These are phyloP conservation scores for Salicornia ramosissima DNA, from an alignment of 148 eudicot species.

Conservation along the genomic window DNA sequence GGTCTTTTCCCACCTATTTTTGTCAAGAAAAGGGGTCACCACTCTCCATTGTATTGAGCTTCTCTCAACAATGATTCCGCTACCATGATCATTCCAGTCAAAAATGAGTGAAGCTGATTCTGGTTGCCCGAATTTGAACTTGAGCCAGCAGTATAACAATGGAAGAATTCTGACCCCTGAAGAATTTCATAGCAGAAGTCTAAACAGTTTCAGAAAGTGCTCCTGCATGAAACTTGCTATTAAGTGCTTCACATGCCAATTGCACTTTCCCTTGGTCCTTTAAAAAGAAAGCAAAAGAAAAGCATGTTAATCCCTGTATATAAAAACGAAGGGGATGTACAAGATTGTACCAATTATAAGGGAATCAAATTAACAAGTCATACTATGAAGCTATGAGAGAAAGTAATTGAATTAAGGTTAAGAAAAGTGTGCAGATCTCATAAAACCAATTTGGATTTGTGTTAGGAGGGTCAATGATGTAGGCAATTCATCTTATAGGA, in stretches of 20 bases:
- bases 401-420: too few species aligned
- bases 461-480: too few species aligned
- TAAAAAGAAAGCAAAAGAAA: constrained; percentile 16
- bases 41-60: background rate
- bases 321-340: too few species aligned
- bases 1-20: background rate
- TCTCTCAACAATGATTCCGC: background rate
- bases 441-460: too few species aligned
- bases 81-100: background rate
- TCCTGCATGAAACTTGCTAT: constrained; percentile 49
- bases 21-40: background rate
- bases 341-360: too few species aligned
- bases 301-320: constrained; percentile 3
- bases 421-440: too few species aligned
- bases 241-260: constrained; percentile 51
- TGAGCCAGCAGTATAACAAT: constrained; percentile 6
- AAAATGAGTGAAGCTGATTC: background rate
- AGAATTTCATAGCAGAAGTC: background rate
- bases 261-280: constrained; percentile 64
- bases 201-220: constrained; percentile 34
- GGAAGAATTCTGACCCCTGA: constrained; percentile 12
- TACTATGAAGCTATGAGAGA: too few species aligned
- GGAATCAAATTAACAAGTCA: too few species aligned
- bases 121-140: background rate
- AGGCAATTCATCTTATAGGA: too few species aligned